Base-by-base conservation (phyloP, 495 filamentous ascomycete species). In the Penicillium paxilli region DNA sequence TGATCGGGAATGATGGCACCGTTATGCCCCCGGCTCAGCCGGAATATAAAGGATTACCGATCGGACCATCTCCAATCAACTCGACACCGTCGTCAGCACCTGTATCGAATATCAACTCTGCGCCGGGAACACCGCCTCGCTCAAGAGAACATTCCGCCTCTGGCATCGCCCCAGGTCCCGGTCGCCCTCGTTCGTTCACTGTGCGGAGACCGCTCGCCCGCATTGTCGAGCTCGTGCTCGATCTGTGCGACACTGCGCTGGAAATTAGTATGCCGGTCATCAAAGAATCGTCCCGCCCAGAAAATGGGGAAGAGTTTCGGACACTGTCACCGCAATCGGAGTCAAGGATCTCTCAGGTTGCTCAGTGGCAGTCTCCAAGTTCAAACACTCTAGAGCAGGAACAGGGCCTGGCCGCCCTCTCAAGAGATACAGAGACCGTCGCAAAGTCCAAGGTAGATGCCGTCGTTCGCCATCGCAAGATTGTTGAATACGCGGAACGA, bases 281-380 rank as follows among this genome's bases (percentile, higher is more conserved):
- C 63, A 97, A 95, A 65, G 91, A 96, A 26, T 49, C 62, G 49
- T 77, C 82, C 5, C 79, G 84, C 5, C 75, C 78, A 5, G 85
- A 89, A 41, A 80, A 80, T 54, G 71, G 78, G 4, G 85, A 85
- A 33, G 86, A 90, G 26, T 84, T 97, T 48, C 85, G 95, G 23
- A 95, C 93, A 2, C 84, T 96, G 64, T 98, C 95, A 0, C 94
- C 94, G 9, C 89, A 97, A 65, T 98, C 94, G 4, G 94, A 98
- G 65, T 91, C 87, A 35, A 85, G 92, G 11, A 91, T 96, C 49
- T 85, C 89, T 0, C 95, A 98, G 69, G 92, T 98, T 24, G 62
- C 94, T 52, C 90, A 96, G 65, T 98, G 94, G 94, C 89, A 93
- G 62, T 95, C 92, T 4, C 95, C 94, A 5, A 87, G 89, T 58